Conservation (phyloP, 495 filamentous ascomycete genomes). For the Astrocystis sublimbata region DNA sequence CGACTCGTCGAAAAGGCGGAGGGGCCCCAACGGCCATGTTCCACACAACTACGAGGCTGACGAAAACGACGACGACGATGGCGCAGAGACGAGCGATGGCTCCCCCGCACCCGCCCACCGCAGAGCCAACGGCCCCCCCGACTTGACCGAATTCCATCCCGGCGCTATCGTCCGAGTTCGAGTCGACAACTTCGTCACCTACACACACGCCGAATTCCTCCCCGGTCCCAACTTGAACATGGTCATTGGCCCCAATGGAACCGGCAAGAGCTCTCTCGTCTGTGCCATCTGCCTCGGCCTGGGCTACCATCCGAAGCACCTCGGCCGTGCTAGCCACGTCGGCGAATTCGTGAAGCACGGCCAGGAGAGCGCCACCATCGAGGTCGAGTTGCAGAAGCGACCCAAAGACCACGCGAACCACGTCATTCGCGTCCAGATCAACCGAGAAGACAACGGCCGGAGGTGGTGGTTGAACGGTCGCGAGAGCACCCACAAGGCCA, state of each 20-base stretch:
- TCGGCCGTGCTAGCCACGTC: constrained; percentile 83
- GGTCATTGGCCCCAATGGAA: constrained; percentile 98
- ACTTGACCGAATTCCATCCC: constrained; percentile 56
- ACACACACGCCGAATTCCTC: constrained; percentile 82
- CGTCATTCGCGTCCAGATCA: constrained; percentile 73
- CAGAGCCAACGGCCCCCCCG: constrained; percentile 20
- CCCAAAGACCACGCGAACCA: constrained; percentile 59
- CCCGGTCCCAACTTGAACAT: constrained; percentile 95
- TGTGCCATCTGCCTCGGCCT: constrained; percentile 95
- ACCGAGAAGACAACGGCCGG: constrained; percentile 75
- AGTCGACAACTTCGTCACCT: constrained; percentile 92
- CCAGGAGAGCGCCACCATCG: constrained; percentile 71
- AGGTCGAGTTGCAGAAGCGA: constrained; percentile 78
- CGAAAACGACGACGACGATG: constrained; percentile 15
- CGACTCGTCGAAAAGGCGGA: constrained; percentile 30
- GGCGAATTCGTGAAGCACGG: constrained; percentile 95
- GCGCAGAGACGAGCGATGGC: neutral
- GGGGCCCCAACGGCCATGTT: constrained; percentile 7
- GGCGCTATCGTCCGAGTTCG: constrained; percentile 89
- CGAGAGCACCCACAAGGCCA: constrained; percentile 54
- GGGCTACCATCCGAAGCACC: constrained; percentile 77
- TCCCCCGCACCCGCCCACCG: neutral
- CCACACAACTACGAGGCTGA: constrained; percentile 14
- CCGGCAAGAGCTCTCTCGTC: constrained; percentile 95
- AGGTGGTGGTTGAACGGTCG: constrained; percentile 70